A percentile compares a stretch with the other conserved stretches of the same genome.
phyloP scores from a whole-genome alignment of 768 basidiomycete species.

The Aureoboletus auriporus region DNA sequence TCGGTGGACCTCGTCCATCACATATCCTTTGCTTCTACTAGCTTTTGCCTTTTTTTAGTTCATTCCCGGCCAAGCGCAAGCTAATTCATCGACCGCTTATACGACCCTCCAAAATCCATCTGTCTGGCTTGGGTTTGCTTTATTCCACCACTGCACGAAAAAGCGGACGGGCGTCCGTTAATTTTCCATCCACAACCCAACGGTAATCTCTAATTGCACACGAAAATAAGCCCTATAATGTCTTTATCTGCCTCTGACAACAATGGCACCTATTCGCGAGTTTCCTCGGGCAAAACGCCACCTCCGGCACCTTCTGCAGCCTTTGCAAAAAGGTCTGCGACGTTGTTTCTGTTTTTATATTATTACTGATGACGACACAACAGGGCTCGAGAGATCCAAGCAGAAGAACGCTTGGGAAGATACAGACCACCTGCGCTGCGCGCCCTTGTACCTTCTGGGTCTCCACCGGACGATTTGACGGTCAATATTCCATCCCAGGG shows the following conservation, averaged over 20 bases:
- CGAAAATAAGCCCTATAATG: conserved; percentile 67
- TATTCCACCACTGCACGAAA: conserved; percentile 29
- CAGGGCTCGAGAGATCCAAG: conserved; percentile 84
- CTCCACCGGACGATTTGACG: conserved; percentile 66
- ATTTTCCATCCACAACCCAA: conserved; percentile 33
- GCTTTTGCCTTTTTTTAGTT: conserved; percentile 14
- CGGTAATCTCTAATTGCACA: conserved; percentile 80
- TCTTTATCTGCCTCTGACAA: conserved; percentile 86
- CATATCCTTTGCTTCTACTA: conserved; percentile 28
- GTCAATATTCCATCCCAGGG: conserved; percentile 54
- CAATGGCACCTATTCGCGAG: conserved; percentile 77
- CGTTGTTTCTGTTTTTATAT: conserved; percentile 11
- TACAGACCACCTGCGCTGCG: conserved; percentile 82
- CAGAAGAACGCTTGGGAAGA: conserved; percentile 65
- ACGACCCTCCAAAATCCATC: conserved; percentile 23
- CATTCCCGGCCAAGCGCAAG: conserved; percentile 27
- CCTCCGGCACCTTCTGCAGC: conserved; percentile 89
- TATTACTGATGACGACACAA: conserved; percentile 11
- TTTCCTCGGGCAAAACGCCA: conserved; percentile 83
- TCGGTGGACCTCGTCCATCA: conserved; percentile 29
- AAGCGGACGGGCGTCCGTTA: conserved; percentile 30
- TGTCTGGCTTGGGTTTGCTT: conserved; percentile 18
- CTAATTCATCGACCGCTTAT: conserved; percentile 30
- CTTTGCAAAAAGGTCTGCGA: conserved; percentile 74
- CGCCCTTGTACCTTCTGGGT: conserved; percentile 61